Evolutionary conservation across 129 eudicot species (phyloP).

Genomic region (Smallanthus sonchifolius): DNA sequence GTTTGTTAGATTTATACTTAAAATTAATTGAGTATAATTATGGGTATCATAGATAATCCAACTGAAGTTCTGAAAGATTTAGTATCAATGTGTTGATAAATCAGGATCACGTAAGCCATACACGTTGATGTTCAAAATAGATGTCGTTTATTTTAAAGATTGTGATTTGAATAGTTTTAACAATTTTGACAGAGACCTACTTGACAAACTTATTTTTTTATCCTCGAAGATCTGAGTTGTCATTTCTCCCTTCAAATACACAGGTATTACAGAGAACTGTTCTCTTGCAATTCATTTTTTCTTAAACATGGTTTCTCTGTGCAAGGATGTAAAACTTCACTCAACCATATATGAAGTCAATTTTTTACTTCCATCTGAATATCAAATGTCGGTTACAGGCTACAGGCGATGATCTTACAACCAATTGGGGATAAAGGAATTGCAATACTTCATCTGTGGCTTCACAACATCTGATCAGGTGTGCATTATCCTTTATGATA

Average conservation of each 20-base stretch:
- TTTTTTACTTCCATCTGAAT: neutral
- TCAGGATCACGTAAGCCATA: conserved; percentile 83
- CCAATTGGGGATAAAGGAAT: conserved; percentile 88
- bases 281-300: neutral
- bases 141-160: neutral
- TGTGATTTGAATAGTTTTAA: neutral
- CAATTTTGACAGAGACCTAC: conserved; percentile 65
- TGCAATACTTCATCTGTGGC: conserved; percentile 81
- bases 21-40: no score
- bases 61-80: no score
- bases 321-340: conserved; percentile 7
- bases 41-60: no score
- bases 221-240: conserved; percentile 90
- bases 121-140: neutral
- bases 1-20: no score
- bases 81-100: conserved; percentile 48
- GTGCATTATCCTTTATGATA: conserved; percentile 14
- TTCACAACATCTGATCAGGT: conserved; percentile 98
- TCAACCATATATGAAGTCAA: neutral
- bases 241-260: conserved; percentile 86
- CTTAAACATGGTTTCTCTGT: neutral
- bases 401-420: conserved; percentile 91
- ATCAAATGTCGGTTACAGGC: conserved; percentile 43
- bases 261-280: conserved; percentile 48
- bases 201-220: conserved; percentile 87